These are phyloP conservation scores for Picea sitchensis DNA, from an alignment of 75 land plant species.

Conservation along the genomic window DNA sequence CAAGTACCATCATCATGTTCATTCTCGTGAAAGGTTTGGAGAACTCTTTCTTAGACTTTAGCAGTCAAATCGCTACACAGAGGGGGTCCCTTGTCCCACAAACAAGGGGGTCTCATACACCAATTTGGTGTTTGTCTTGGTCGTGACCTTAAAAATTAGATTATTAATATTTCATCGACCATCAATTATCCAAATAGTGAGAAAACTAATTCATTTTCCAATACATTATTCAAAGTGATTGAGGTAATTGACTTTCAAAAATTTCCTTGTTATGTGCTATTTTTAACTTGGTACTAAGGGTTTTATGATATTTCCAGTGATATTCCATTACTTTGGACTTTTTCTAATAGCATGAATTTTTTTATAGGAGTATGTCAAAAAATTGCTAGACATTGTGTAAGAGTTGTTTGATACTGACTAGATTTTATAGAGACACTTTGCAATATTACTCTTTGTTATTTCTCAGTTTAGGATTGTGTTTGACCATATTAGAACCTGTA, in stretches of 20 bases:
- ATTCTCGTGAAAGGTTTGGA: slow-evolving; percentile 91
- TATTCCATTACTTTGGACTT: neutral
- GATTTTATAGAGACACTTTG: slow-evolving; percentile 85
- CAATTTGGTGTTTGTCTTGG: too few relatives aligned
- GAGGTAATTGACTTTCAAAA: slow-evolving; percentile 61
- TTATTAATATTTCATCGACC: slow-evolving; percentile 46
- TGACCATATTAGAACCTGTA: slow-evolving; percentile 2
- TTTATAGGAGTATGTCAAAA: slow-evolving; percentile 76
- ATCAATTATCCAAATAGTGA: slow-evolving; percentile 48
- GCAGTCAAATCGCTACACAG: too few relatives aligned
- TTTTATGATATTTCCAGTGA: neutral
- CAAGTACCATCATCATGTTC: slow-evolving; percentile 79
- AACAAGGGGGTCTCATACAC: too few relatives aligned
- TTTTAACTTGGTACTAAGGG: neutral
- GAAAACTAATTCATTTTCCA: slow-evolving; percentile 51
- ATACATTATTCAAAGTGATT: slow-evolving; percentile 76
- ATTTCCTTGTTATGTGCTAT: neutral
- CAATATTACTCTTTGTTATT: slow-evolving; percentile 60
- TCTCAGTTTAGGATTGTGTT: slow-evolving; percentile 27
- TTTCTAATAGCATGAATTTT: neutral
- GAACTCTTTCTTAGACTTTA: slow-evolving; percentile 79
- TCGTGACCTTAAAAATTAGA: too few relatives aligned
- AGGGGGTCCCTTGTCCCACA: too few relatives aligned
- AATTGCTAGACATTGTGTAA: slow-evolving; percentile 58
- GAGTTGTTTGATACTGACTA: slow-evolving; percentile 72